Conservation (phyloP, 73 alveolate species). For the Symbiodinium pilosum region DNA sequence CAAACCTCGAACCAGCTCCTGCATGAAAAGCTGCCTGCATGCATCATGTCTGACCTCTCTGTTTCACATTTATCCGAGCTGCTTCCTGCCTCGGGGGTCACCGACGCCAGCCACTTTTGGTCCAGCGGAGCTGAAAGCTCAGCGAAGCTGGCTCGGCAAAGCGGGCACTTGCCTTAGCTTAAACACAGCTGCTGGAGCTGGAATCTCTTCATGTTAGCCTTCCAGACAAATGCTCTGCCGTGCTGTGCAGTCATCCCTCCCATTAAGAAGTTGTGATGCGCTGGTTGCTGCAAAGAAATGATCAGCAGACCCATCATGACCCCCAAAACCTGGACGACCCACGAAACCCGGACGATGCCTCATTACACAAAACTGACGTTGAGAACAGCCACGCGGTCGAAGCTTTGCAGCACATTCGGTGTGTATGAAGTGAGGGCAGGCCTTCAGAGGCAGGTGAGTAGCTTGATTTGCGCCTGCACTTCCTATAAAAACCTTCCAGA, state of each 20-base stretch:
- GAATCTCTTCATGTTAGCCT: too few relatives aligned
- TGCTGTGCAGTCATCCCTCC: too few relatives aligned
- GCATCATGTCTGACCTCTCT: neutral
- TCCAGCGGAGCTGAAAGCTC: slow-evolving; percentile 24
- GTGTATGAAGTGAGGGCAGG: slow-evolving; percentile 50
- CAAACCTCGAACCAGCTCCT: slow-evolving; percentile 39
- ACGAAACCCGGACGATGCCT: too few relatives aligned
- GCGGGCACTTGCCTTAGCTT: slow-evolving; percentile 23
- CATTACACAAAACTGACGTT: too few relatives aligned
- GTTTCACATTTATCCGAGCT: neutral
- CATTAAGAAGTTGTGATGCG: too few relatives aligned
- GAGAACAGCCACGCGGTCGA: neutral
- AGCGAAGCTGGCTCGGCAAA: slow-evolving; percentile 18
- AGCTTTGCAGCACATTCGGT: slow-evolving; percentile 32
- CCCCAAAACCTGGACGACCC: too few relatives aligned
- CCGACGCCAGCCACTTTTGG: slow-evolving; percentile 29
- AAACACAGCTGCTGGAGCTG: too few relatives aligned
- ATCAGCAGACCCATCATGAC: too few relatives aligned
- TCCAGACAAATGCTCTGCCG: too few relatives aligned
- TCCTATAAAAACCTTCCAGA: too few relatives aligned
- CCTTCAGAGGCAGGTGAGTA: slow-evolving; percentile 9
- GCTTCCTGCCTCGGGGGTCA: slow-evolving; percentile 9
- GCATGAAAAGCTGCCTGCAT: neutral
- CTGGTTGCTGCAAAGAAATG: too few relatives aligned
- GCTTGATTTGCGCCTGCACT: too few relatives aligned